Conservation (phyloP, 1,139 yeast species). For the Candida anutae region DNA sequence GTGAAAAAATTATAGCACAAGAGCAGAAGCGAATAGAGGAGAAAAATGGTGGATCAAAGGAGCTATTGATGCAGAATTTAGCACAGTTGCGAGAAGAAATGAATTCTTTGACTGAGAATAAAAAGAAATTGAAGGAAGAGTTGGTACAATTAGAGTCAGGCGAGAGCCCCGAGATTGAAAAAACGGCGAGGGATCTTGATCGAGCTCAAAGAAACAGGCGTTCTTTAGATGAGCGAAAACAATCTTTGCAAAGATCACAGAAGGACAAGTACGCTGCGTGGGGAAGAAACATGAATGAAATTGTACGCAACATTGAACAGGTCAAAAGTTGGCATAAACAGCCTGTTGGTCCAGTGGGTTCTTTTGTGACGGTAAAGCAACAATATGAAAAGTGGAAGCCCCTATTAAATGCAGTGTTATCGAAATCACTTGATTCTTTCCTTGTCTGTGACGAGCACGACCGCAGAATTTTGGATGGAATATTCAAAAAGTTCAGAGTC, state of each 20-base stretch:
- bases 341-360: conserved; percentile 87
- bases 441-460: conserved; percentile 63
- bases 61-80: conserved; percentile 12
- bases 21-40: conserved; percentile 33
- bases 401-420: conserved; percentile 46
- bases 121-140: conserved; percentile 12
- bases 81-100: conserved; percentile 9
- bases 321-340: conserved; percentile 29
- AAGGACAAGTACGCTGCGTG: conserved; percentile 36
- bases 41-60: conserved; percentile 34
- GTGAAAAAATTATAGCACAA: conserved; percentile 10
- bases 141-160: conserved; percentile 7
- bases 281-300: conserved; percentile 33
- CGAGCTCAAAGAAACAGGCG: conserved; percentile 6
- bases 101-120: conserved; percentile 7
- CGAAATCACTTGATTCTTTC: conserved; percentile 50
- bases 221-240: conserved; percentile 10
- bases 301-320: conserved; percentile 35
- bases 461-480: conserved; percentile 35
- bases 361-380: conserved; percentile 46
- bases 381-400: conserved; percentile 54
- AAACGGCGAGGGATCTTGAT: conserved; percentile 1
- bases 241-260: conserved; percentile 13
- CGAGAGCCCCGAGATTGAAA: conserved; percentile 2
- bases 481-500: conserved; percentile 27